A percentile compares a stretch with the other conserved stretches of the same genome.
Conservation (phyloP, 495 filamentous ascomycete genomes). For the Aspergillus ellipticus region DNA sequence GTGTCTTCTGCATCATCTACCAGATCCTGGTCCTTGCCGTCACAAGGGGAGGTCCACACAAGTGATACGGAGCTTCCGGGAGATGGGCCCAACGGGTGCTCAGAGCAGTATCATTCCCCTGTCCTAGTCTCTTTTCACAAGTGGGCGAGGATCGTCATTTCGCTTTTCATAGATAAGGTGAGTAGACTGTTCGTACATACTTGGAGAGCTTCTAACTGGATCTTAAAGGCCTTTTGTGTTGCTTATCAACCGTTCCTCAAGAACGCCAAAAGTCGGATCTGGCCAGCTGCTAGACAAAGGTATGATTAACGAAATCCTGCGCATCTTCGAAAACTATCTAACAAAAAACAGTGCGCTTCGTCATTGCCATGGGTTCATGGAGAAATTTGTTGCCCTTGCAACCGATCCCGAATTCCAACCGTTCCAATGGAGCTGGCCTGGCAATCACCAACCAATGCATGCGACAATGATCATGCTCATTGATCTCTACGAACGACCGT, state of each 20-base stretch:
- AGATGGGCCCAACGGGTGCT: slow-evolving; percentile 34
- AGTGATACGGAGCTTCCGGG: slow-evolving; percentile 34
- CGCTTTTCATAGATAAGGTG: slow-evolving; percentile 45
- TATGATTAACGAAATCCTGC: slow-evolving; percentile 11
- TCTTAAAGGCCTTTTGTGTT: slow-evolving; percentile 45
- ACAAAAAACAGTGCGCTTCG: slow-evolving; percentile 44
- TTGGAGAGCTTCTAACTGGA: background rate
- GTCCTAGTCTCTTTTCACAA: slow-evolving; percentile 46
- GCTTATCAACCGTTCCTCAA: slow-evolving; percentile 55
- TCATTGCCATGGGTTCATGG: slow-evolving; percentile 54
- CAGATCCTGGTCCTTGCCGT: slow-evolving; percentile 28
- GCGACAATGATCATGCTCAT: slow-evolving; percentile 57
- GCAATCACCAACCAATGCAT: slow-evolving; percentile 56
- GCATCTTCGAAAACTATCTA: background rate
- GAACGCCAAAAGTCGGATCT: slow-evolving; percentile 52
- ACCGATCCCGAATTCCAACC: slow-evolving; percentile 52
- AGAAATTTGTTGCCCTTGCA: slow-evolving; percentile 50
- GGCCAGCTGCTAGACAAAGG: slow-evolving; percentile 52
- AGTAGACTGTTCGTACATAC: background rate
- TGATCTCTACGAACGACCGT: slow-evolving; percentile 51
- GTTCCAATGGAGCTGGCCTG: slow-evolving; percentile 58
- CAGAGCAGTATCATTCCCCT: slow-evolving; percentile 43
- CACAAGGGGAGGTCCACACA: slow-evolving; percentile 24
- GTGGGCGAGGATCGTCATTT: slow-evolving; percentile 44
- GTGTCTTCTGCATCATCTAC: slow-evolving; percentile 15